Evolutionary conservation across 768 basidiomycete species (phyloP).

Genomic region (Hortiboletus campestris): DNA sequence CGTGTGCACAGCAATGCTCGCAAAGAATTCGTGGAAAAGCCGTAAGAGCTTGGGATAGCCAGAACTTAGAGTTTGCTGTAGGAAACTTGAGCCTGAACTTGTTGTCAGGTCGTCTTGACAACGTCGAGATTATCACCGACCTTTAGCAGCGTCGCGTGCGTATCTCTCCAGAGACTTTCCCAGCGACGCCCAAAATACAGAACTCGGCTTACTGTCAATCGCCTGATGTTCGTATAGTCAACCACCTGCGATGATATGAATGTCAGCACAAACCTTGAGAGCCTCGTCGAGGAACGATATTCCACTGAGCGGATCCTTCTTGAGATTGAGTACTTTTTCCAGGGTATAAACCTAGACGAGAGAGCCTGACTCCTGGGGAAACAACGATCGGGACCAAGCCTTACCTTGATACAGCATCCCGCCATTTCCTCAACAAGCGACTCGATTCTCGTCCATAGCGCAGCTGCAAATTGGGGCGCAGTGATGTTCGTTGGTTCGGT

Average conservation of each 20-base stretch:
- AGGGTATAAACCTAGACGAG: conserved; percentile 79
- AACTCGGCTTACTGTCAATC: conserved; percentile 88
- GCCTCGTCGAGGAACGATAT: conserved; percentile 86
- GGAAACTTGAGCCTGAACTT: conserved; percentile 72
- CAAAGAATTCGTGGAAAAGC: conserved; percentile 96
- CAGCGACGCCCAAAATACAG: conserved; percentile 86
- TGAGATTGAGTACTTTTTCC: conserved; percentile 89
- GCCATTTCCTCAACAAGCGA: conserved; percentile 82
- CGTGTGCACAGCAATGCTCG: conserved; percentile 91
- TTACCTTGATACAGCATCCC: conserved; percentile 85
- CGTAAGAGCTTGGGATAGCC: conserved; percentile 87
- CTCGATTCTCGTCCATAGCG: conserved; percentile 58
- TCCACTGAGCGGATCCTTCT: conserved; percentile 78
- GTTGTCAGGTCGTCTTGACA: conserved; percentile 2
- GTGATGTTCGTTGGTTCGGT: conserved; percentile 90
- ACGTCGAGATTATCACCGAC: conserved; percentile 38
- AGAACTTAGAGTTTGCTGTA: conserved; percentile 84
- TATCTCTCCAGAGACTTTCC: conserved; percentile 79
- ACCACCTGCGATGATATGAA: not conserved
- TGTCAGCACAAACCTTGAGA: conserved; percentile 65
- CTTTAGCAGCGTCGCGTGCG: conserved; percentile 74
- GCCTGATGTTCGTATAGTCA: conserved; percentile 43
- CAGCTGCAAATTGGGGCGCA: conserved; percentile 80
- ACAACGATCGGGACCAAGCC: not conserved
- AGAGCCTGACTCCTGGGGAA: not conserved